Base-by-base conservation (phyloP, 2,329 filamentous ascomycete genomes). In the Colletotrichum sp. region DNA sequence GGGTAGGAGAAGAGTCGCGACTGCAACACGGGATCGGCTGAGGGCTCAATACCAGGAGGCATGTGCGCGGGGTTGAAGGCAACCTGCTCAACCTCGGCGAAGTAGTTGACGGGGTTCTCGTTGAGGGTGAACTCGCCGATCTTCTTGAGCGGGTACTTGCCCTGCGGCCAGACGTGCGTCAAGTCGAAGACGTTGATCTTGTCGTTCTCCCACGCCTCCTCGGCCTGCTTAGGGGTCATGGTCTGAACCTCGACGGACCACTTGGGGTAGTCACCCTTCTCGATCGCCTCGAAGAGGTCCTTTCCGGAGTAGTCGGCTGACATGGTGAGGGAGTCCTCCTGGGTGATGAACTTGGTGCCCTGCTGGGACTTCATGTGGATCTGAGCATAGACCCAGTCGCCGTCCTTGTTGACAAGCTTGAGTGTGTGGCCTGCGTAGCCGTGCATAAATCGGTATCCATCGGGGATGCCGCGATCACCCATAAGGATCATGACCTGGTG, bases 81-180 rank as follows among this genome's bases (percentile, higher is more conserved):
- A 0, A 91, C 89, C 82, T 94, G 92, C 82, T 94, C 93, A 58
- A 93, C 89, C 79, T 95, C 93, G 57, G 89, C 87, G 80, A 94
- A 94, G 85, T 94, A 94, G 83, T 94, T 94, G 67, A 89, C 83
- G 1, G 88, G 86, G 80, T 94, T 94, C 81, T 88, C 87, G 83
- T 93, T 93, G 18, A 94, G 87, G 0, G 90, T 93, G 71, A 94
- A 84, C 75, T 89, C 88, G 58, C 92, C 93, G 66, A 94, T 86
- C 64, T 86, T 89, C n/a, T 90, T 87, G 10, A 93, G 85, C 3
- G 93, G 93, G 34, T 92, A 90, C 55, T 92, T 88, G n/a, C 83
- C 85, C 74, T 93, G 90, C 0, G 89, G 87, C 89, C 89, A 91
- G 34, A 88, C 85, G 74, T 91, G 89, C 12, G 90, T 92, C 43